Conservation (phyloP, 2,329 filamentous ascomycete species). For the Magnaporthiopsis poae region DNA sequence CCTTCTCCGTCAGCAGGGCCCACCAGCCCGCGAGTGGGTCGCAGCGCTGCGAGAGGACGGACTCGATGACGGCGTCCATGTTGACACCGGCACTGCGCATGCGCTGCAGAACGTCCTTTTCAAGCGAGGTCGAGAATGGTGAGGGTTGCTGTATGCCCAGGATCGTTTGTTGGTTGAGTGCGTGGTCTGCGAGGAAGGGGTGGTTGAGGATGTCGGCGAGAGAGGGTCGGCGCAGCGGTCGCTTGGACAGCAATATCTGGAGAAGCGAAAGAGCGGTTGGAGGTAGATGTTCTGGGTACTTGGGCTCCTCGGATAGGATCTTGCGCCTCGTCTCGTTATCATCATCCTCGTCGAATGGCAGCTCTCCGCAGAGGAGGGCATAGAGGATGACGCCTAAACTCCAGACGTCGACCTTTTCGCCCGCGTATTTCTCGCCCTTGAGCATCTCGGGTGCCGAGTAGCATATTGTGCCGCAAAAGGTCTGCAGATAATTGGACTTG, state of each 20-base stretch:
- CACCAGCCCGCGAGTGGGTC: constrained; percentile 92
- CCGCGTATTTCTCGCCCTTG: constrained; percentile 94
- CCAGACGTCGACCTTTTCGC: constrained; percentile 96
- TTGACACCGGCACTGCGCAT: constrained; percentile 92
- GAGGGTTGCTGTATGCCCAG: constrained; percentile 70
- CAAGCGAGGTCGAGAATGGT: constrained; percentile 74
- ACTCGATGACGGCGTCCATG: constrained; percentile 88
- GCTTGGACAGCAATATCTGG: constrained; percentile 74
- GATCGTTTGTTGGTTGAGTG: constrained; percentile 79
- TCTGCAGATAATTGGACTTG: constrained; percentile 86
- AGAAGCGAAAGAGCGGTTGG: constrained; percentile 69
- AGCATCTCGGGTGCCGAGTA: constrained; percentile 98
- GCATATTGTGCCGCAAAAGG: constrained; percentile 94
- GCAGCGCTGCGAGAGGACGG: constrained; percentile 79
- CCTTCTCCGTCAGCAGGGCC: constrained; percentile 87
- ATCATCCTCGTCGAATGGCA: constrained; percentile 94
- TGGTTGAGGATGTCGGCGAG: constrained; percentile 79
- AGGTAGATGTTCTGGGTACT: constrained; percentile 71
- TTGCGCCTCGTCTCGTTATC: constrained; percentile 75
- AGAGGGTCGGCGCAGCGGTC: constrained; percentile 71
- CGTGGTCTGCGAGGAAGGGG: constrained; percentile 78
- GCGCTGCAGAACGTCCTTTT: constrained; percentile 82
- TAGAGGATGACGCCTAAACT: constrained; percentile 79
- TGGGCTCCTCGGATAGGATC: constrained; percentile 78
- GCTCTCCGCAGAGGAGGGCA: constrained; percentile 69